These are phyloP conservation scores for Glycine latifolia DNA, from an alignment of 306 rosid genomes.

Conservation along the genomic window DNA sequence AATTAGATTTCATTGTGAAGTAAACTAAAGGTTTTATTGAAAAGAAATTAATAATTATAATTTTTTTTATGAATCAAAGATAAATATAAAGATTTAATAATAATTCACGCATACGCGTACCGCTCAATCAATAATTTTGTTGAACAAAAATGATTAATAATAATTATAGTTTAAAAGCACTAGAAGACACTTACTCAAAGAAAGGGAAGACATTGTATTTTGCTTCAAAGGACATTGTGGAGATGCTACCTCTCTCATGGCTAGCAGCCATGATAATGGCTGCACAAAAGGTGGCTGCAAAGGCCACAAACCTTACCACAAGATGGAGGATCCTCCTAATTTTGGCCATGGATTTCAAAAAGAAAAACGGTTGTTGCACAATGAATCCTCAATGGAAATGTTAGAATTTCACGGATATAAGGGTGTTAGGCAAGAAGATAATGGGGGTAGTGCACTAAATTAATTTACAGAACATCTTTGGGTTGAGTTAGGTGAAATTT, in stretches of 20 bases:
- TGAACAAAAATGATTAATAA: background rate
- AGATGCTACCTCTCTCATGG: conserved; percentile 56
- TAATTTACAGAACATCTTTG: background rate
- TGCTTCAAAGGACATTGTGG: conserved; percentile 57
- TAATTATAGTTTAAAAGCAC: background rate
- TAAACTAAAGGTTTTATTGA: background rate
- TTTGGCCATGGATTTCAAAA: conserved; percentile 48
- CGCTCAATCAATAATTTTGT: background rate
- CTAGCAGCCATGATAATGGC: conserved; percentile 76
- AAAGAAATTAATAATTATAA: background rate
- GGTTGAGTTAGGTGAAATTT: background rate
- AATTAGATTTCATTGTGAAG: background rate
- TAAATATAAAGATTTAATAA: too few relatives aligned
- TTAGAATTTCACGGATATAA: background rate
- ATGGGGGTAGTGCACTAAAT: background rate
- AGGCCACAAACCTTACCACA: conserved; percentile 66
- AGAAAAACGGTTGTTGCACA: conserved; percentile 6
- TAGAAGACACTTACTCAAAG: conserved; percentile 58
- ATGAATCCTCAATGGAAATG: conserved; percentile 26
- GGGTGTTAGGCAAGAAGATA: background rate
- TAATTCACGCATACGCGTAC: too few relatives aligned
- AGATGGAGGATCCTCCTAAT: conserved; percentile 56
- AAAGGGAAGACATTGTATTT: conserved; percentile 69
- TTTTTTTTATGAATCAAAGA: too few relatives aligned
- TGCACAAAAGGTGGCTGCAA: conserved; percentile 68